Evolutionary conservation across 2,329 filamentous ascomycete genomes (phyloP).

Genomic region (Arachnomyces sp.): DNA sequence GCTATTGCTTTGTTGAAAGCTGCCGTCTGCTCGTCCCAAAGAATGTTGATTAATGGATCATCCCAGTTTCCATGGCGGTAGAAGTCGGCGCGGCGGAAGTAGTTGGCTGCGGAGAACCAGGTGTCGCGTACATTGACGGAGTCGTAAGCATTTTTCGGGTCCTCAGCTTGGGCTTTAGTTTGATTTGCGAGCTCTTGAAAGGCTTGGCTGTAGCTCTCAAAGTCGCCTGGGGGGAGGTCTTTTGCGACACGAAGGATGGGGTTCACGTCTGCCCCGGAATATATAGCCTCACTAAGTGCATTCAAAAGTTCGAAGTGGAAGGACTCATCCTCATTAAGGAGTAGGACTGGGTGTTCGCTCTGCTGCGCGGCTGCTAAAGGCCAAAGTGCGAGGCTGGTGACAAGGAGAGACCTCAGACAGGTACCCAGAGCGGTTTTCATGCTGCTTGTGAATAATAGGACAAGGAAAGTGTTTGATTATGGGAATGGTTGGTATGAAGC

Average conservation of each 20-base stretch:
- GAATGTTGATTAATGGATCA: slow-evolving; percentile 30
- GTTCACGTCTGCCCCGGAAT: slow-evolving; percentile 9
- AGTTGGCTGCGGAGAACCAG: slow-evolving; percentile 31
- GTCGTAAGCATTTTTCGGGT: slow-evolving; percentile 3
- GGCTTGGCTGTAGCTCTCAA: slow-evolving; percentile 6
- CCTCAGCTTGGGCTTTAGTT: slow-evolving; percentile 10
- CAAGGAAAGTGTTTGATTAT: too few relatives aligned
- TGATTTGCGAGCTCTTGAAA: slow-evolving; percentile 12
- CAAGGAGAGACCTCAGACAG: too few relatives aligned
- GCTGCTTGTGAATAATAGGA: too few relatives aligned
- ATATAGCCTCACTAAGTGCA: slow-evolving; percentile 2
- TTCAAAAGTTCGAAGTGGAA: slow-evolving; percentile 13
- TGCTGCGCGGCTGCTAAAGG: too few relatives aligned
- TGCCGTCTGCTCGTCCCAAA: slow-evolving; percentile 29
- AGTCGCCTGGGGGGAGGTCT: slow-evolving; percentile 7
- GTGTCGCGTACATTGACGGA: slow-evolving; percentile 17
- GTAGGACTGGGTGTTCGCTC: too few relatives aligned
- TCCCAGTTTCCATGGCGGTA: slow-evolving; percentile 34
- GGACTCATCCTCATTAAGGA: too few relatives aligned
- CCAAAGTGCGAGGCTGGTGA: too few relatives aligned
- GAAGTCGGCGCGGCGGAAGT: slow-evolving; percentile 36
- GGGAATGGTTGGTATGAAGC: too few relatives aligned
- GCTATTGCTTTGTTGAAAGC: slow-evolving; percentile 33
- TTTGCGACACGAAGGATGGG: slow-evolving; percentile 10
- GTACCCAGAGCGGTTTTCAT: too few relatives aligned